phyloP scores from a whole-genome alignment of 2,329 filamentous ascomycete genomes.

The Bipolaris bicolor region DNA sequence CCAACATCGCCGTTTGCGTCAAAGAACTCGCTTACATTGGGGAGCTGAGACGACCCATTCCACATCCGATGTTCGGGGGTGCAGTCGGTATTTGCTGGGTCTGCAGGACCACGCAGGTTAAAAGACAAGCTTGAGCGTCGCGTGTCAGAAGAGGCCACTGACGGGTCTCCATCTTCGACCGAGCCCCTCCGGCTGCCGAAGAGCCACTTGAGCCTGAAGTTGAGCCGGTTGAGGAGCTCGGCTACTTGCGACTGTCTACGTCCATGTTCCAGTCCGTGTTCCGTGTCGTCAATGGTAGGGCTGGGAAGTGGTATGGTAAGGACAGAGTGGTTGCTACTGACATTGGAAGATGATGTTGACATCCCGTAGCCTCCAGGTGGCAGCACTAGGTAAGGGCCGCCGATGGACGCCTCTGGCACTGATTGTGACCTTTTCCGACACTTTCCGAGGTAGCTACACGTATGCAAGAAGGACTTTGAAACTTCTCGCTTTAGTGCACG shows the following conservation, averaged over 20 bases:
- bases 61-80: background rate
- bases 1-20: conserved; percentile 11
- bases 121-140: conserved; percentile 3
- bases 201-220: conserved; percentile 1
- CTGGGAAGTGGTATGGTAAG: conserved; percentile 6
- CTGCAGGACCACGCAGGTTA: background rate
- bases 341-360: conserved; percentile 3
- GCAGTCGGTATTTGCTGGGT: background rate
- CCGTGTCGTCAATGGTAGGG: background rate
- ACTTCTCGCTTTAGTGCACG: conserved; percentile 5
- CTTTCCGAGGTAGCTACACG: conserved; percentile 3
- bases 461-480: conserved; percentile 7
- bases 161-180: background rate
- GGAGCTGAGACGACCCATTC: conserved; percentile 3
- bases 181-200: conserved; percentile 12
- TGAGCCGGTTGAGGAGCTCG: conserved; percentile 10
- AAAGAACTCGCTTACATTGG: conserved; percentile 11
- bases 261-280: background rate
- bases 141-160: background rate
- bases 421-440: conserved; percentile 1
- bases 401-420: background rate
- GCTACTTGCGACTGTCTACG: conserved; percentile 9
- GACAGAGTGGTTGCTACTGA: conserved; percentile 2
- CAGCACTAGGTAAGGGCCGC: background rate
- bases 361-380: background rate